Conservation (phyloP, 2,329 filamentous ascomycete species). For the Neonectria neomacrospora region DNA sequence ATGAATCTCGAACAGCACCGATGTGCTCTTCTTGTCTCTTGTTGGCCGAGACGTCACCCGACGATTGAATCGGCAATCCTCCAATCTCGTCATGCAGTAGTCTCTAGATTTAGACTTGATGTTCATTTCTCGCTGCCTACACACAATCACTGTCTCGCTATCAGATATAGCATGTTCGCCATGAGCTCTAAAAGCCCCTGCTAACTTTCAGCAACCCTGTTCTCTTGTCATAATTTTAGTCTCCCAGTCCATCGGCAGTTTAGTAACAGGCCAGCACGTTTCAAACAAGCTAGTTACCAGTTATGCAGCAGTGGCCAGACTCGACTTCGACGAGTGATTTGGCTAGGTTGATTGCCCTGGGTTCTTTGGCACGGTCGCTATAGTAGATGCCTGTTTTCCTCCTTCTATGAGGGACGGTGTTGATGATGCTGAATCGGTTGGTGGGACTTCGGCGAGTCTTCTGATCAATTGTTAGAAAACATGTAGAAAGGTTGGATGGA, state of each 20-base stretch:
- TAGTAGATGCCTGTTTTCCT: slow-evolving; percentile 8
- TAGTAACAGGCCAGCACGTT: no score
- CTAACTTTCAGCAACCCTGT: no score
- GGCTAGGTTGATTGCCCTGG: background rate
- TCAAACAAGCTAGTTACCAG: no score
- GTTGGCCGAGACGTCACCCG: background rate
- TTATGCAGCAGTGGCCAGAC: background rate
- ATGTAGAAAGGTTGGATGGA: accelerated
- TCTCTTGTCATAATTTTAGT: no score
- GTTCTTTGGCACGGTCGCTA: background rate
- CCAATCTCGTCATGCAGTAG: no score
- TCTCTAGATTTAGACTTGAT: no score
- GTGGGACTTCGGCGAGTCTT: background rate
- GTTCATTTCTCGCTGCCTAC: no score
- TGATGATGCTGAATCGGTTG: background rate
- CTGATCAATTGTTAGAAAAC: background rate
- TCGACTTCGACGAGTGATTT: background rate
- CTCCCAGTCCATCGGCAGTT: no score
- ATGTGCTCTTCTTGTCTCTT: background rate
- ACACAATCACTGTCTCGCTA: no score
- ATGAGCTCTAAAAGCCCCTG: no score
- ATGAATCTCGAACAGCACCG: background rate
- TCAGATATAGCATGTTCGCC: no score
- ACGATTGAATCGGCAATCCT: background rate
- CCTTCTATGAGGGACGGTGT: slow-evolving; percentile 14